Evolutionary conservation across 345 rosid species (phyloP).

Genomic region (Arabidopsis thaliana): TAIR10.1 NC_003076.8:14254501-14255000

Average conservation of each 20-base stretch:
- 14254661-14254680: conserved; percentile 36
- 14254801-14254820: conserved; percentile 42
- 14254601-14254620: conserved; percentile 66
- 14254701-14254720: conserved; percentile 43
- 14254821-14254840: conserved; percentile 46
- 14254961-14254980: neutral
- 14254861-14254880: conserved; percentile 50
- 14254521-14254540: conserved; percentile 40
- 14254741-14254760: conserved; percentile 35
- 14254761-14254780: conserved; percentile 35
- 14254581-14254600: conserved; percentile 56
- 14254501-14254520: neutral
- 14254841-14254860: conserved; percentile 54
- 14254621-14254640: conserved; percentile 39
- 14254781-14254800: conserved; percentile 40
- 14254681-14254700: conserved; percentile 39
- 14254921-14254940: conserved; percentile 9
- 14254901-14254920: conserved; percentile 30
- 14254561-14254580: conserved; percentile 56
- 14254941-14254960: neutral
- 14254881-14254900: conserved; percentile 45
- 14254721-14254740: conserved; percentile 51
- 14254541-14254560: conserved; percentile 71
- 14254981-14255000: neutral
- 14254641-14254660: conserved; percentile 58